Base-by-base conservation (phyloP, 441 rosid species). In the Mallotus repandus region DNA sequence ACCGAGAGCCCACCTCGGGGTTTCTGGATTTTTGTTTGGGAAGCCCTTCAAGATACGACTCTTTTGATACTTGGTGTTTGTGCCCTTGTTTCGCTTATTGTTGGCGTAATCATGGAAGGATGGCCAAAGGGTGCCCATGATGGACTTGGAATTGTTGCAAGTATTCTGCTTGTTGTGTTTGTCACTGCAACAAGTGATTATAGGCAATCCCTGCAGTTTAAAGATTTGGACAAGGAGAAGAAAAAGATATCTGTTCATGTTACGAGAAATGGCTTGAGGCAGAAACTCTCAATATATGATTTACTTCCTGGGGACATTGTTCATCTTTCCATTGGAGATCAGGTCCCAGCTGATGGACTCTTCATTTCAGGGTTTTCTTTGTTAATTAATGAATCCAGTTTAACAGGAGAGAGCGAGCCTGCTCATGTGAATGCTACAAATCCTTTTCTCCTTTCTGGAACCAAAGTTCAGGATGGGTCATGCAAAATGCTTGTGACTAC, bases 1-100 rank as follows among this genome's bases (percentile, higher is more conserved):
- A 79, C 87, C 0, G 98, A 95, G 81, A 85, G 89, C 68, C 95
- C 95, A 1, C 48, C 46, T 11, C 86, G 83, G 53, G 95, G 98
- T 50, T 95, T 86, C 72, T 95, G 93, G 97, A 75, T 95, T 79
- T 88, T 80, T 70, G 85, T 86, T 29, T 74, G 80, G 54, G 88
- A 88, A 74, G 88, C 89, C 8, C 79, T 83, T 57, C 82, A 86
- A 45, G 91, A 88, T 67, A 79, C 72, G 29, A 84, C 84, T 25
- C 83, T 86, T 5, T 76, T 88, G 79, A 79, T 86, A 50, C 85
- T 84, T 38, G 63, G 86, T 49, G 68, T 61, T 46, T 84, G 89
- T 67, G 89, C 89, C 61, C 52, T 83, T 25, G 77, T 84, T 19
- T 83, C 91, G 35, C 78, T 88, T 11, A 74, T 45, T 61, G 83